Evolutionary conservation across 1,139 yeast species (phyloP), one percentile per base, ranked within the genome.

Genomic region (Taphrina deformans): DNA sequence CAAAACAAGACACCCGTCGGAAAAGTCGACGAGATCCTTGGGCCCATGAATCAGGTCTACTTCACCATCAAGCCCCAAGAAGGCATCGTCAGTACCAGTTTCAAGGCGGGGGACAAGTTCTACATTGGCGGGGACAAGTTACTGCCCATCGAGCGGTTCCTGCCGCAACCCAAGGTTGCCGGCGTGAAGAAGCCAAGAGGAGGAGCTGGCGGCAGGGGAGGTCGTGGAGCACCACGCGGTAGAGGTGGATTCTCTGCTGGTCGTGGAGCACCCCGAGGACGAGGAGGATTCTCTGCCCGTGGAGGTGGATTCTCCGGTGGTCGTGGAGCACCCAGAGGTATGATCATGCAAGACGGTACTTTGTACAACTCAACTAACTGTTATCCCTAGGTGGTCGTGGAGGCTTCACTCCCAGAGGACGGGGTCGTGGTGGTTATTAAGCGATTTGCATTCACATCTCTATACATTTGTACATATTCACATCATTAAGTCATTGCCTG

Each of bases 21-120:
- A 73, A 95, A 95, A 79, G 96, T 95, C 67, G 99, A 95, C 76
- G 99, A 95, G 81, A 93, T 95, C 71, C 82, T 95, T 73, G 99
- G 99, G 63, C 98, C 99, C 65, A 80, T 95, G 76, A 93, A 93
- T 76, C 99, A 95, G 78, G 98, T 93, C 21, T 92, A 83, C 76
- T 95, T 95, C 84, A 95, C 99, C 60, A 86, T 95, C 72, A 93
- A 95, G 80, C 93, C 97, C 68, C 82, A 88, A 63, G 99, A 95
- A 75, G 99, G 99, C 74, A 95, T 93, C 66, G 93, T 89, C 77
- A 97, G 98, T 65, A 79, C 84, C 55, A 89, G 97, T 62, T 95
- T 93, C 83, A 90, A 89, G 78, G 88, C 85, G 65, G 99, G 99
- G 72, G 99, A 95, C 78, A 92, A 92, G 79, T 92, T 95, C 75